Evolutionary conservation across 2,329 filamentous ascomycete genomes (phyloP).

Genomic region (Tolypocladium tundrense): DNA sequence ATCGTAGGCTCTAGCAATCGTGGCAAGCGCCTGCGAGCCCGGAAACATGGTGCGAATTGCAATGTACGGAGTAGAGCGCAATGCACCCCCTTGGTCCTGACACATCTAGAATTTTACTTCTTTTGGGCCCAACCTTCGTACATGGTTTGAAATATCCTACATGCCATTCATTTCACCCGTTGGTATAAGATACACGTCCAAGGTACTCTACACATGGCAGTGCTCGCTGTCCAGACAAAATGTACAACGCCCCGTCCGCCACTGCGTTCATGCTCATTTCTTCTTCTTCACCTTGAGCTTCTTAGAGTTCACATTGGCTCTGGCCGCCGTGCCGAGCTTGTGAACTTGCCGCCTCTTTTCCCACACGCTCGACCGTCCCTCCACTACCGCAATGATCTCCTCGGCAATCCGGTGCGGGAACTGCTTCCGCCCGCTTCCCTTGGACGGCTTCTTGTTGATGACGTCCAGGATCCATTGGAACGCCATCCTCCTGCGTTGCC

Average conservation of each 20-base stretch:
- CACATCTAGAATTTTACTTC: too few relatives aligned
- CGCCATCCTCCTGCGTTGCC: slow-evolving; percentile 68
- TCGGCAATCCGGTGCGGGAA: slow-evolving; percentile 73
- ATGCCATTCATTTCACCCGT: neutral
- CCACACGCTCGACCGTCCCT: slow-evolving; percentile 79
- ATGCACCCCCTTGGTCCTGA: too few relatives aligned
- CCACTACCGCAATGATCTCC: slow-evolving; percentile 78
- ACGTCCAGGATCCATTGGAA: slow-evolving; percentile 83
- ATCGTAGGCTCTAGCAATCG: too few relatives aligned
- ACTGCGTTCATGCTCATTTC: slow-evolving; percentile 10
- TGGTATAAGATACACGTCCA: neutral
- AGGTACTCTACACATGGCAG: neutral
- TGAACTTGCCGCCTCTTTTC: slow-evolving; percentile 69
- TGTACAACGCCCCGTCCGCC: neutral
- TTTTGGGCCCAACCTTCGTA: neutral
- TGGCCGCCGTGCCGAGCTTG: slow-evolving; percentile 66
- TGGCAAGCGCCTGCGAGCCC: too few relatives aligned
- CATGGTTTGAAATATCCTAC: neutral
- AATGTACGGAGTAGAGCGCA: too few relatives aligned
- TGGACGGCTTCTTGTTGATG: slow-evolving; percentile 67
- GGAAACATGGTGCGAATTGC: too few relatives aligned
- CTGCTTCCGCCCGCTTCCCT: slow-evolving; percentile 59
- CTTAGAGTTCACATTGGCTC: slow-evolving; percentile 56
- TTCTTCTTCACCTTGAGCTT: slow-evolving; percentile 26
- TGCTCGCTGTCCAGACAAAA: neutral